Evolutionary conservation across 2,329 filamentous ascomycete species (phyloP), one percentile per base, ranked within the genome.

Genomic region (Aspergillus neoniger): DNA sequence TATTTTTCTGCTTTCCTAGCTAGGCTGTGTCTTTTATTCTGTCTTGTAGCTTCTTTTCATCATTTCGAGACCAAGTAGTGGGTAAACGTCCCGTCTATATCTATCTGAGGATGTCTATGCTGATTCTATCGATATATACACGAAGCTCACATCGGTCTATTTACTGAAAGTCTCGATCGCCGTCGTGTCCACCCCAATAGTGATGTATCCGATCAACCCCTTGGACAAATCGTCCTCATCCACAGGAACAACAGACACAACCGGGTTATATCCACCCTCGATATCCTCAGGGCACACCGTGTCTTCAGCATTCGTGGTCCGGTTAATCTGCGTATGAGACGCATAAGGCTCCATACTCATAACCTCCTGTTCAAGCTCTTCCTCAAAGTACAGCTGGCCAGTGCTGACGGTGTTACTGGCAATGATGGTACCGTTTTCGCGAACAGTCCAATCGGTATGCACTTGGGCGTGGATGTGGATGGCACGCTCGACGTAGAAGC

Each of bases 401-500:
- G 72, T 74, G 43, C 66, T 70, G 23, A 74, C 69, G 1, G 68
- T 69, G 38, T 71, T 65, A 3, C 69, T 61, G 9, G 63, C 41
- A 9, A 64, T 68, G 3, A 75, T 71, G 1, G 72, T 74, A 47
- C 69, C 62, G 50, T 75, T 69, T 5, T 25, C 59, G 5, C 61
- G 64, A 12, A 74, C n/a, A 2, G 58, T 56, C 65, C 64, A 69
- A 59, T 70, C 65, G 47, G 64, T 71, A 52, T 83, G 80, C 0
- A 78, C 74, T 61, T 80, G 73, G 49, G 81, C 70, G 65, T 83
- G 81, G 63, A 81, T 80, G 69, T 83, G 82, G 14, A 72, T 74
- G 1, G 80, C 70, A 10, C 81, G 76, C 1, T 76, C 71, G 4
- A 69, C 58, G 55, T 80, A 80, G 66, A 80, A 78, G 17, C 78